These are phyloP conservation scores for Sarocladium kiliense DNA, from an alignment of 2,329 filamentous ascomycete species.

Conservation along the genomic window DNA sequence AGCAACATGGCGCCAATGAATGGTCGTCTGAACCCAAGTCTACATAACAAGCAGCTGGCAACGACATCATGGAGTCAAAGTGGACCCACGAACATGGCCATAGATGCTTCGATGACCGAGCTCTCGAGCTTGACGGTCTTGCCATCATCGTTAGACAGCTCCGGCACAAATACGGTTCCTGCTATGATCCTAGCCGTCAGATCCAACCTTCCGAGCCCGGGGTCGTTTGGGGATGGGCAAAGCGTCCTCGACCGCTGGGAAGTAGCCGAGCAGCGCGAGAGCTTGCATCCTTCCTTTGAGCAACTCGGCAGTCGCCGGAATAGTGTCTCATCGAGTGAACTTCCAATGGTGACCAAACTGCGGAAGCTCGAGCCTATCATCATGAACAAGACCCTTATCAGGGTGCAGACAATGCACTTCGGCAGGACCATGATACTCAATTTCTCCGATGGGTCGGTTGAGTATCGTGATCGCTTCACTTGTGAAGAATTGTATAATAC, in stretches of 20 bases:
- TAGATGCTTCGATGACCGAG: constrained; percentile 50
- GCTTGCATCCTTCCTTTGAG: constrained; percentile 70
- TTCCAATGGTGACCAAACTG: constrained; percentile 36
- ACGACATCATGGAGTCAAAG: constrained; percentile 52
- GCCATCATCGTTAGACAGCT: constrained; percentile 57
- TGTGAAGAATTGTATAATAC: constrained; percentile 65
- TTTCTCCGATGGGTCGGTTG: constrained; percentile 75
- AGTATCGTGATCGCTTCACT: constrained; percentile 71
- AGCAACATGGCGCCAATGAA: constrained; percentile 27
- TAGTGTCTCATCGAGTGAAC: constrained; percentile 31
- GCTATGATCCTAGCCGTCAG: constrained; percentile 70
- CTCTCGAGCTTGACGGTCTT: constrained; percentile 74
- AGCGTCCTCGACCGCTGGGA: constrained; percentile 84
- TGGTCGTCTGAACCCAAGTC: constrained; percentile 43
- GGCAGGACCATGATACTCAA: constrained; percentile 67
- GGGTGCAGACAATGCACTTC: constrained; percentile 62
- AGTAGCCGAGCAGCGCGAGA: constrained; percentile 61
- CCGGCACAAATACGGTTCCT: constrained; percentile 47
- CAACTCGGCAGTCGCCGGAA: constrained; percentile 63
- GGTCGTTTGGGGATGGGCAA: constrained; percentile 53
- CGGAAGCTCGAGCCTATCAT: constrained; percentile 64
- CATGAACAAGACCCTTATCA: constrained; percentile 66
- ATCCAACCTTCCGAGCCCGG: constrained; percentile 49
- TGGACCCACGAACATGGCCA: constrained; percentile 34
- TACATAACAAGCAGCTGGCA: constrained; percentile 52